These are phyloP conservation scores for Fusarium liriodendri DNA, from an alignment of 2,329 filamentous ascomycete species.

Conservation along the genomic window DNA sequence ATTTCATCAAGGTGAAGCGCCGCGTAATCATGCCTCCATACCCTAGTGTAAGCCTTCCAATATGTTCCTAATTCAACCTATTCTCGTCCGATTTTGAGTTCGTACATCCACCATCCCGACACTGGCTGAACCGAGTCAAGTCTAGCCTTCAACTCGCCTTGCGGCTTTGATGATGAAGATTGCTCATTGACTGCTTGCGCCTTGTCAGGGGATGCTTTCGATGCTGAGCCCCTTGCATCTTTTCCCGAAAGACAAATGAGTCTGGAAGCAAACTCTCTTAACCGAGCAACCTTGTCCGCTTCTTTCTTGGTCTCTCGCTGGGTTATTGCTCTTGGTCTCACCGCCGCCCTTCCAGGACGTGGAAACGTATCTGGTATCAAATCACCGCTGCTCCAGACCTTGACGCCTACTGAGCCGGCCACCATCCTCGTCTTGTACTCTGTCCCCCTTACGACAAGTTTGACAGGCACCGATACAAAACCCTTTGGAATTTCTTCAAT, in stretches of 20 bases:
- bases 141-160: neutral
- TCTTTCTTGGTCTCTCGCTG: neutral
- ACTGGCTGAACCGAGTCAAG: neutral
- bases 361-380: neutral
- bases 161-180: neutral
- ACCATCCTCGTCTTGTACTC: conserved; percentile 16
- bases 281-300: neutral
- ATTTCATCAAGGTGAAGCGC: neutral
- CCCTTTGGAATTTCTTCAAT: conserved; percentile 8
- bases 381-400: neutral
- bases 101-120: neutral
- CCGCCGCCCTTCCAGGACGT: neutral
- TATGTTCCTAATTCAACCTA: neutral
- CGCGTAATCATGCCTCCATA: neutral
- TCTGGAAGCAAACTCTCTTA: neutral
- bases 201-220: neutral
- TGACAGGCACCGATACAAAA: conserved; percentile 24
- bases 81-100: neutral
- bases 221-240: neutral
- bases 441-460: conserved; percentile 4
- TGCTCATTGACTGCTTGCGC: neutral
- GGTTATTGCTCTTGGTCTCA: no score
- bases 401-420: conserved; percentile 28
- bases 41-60: neutral
- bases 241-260: neutral